phyloP scores from a whole-genome alignment of 108 stramenopile genomes.

The Fistulifera solaris region DNA sequence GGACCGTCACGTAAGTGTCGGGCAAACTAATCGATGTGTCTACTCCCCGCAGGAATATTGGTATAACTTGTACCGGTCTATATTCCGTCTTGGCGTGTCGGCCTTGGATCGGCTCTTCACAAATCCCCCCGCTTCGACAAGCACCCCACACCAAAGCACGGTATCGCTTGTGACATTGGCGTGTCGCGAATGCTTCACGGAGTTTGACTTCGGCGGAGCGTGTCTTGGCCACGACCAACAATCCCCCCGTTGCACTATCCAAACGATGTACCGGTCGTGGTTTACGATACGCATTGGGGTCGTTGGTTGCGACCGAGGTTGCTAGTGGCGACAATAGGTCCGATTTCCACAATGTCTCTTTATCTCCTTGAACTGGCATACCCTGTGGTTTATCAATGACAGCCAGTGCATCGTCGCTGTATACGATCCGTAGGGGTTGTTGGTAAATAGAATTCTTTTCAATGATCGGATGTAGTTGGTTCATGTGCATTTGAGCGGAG shows the following conservation, averaged over 20 bases:
- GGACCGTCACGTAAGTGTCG: slow-evolving; percentile 10
- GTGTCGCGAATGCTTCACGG: slow-evolving; percentile 6
- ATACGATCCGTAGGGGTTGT: slow-evolving; percentile 14
- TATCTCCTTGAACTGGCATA: slow-evolving; percentile 16
- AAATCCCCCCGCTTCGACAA: not conserved
- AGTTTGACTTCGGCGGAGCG: slow-evolving; percentile 18
- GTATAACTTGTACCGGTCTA: not conserved
- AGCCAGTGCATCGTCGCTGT: slow-evolving; percentile 12
- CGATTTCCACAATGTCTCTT: slow-evolving; percentile 7
- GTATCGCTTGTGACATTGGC: slow-evolving; percentile 18
- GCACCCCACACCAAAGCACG: slow-evolving; percentile 19
- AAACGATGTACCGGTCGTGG: slow-evolving; percentile 42
- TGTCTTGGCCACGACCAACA: slow-evolving; percentile 47
- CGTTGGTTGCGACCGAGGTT: not conserved
- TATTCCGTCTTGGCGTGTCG: slow-evolving; percentile 12
- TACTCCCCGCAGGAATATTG: no score
- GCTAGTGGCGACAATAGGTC: slow-evolving; percentile 12
- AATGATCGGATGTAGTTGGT: not conserved
- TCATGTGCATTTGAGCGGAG: not conserved
- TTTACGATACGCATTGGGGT: slow-evolving; percentile 7
- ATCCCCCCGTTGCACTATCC: slow-evolving; percentile 46
- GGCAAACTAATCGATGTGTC: no score
- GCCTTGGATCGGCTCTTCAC: slow-evolving; percentile 2
- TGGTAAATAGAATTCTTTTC: slow-evolving; percentile 1
- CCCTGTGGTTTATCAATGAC: slow-evolving; percentile 28